Evolutionary conservation across 768 basidiomycete genomes (phyloP).

Genomic region (Termitomyces heimii): DNA sequence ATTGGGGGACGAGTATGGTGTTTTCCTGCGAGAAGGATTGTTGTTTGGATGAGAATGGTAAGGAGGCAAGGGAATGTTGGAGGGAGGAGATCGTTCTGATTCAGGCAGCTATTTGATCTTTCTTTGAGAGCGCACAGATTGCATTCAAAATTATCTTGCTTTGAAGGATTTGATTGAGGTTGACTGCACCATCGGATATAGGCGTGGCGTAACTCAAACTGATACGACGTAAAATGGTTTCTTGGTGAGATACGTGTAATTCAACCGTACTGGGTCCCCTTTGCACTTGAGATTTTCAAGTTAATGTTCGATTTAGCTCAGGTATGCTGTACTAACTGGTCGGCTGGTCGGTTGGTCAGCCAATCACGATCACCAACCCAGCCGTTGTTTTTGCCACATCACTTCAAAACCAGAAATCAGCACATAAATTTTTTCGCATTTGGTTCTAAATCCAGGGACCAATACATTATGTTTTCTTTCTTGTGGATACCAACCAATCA

Average conservation of each 20-base stretch:
- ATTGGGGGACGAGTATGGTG: conserved; percentile 90
- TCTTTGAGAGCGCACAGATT: background rate
- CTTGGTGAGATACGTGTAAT: background rate
- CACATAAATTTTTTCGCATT: background rate
- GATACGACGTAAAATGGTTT: too few relatives aligned
- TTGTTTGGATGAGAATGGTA: conserved; percentile 37
- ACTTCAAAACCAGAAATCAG: background rate
- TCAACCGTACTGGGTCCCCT: background rate
- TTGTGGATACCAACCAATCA: too few relatives aligned
- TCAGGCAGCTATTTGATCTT: conserved; percentile 62
- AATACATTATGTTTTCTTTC: background rate
- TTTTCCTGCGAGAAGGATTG: conserved; percentile 87
- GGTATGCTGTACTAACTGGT: too few relatives aligned
- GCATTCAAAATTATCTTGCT: background rate
- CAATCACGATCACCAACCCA: too few relatives aligned
- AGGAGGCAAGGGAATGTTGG: conserved; percentile 49
- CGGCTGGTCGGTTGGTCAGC: background rate
- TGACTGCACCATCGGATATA: background rate
- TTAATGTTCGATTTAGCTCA: background rate
- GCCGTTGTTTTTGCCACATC: background rate
- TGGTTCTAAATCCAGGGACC: background rate
- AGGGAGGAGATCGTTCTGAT: conserved; percentile 70
- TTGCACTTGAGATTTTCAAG: too few relatives aligned
- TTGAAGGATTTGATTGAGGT: background rate
- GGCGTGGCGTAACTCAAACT: background rate